phyloP scores from a whole-genome alignment of 2,329 filamentous ascomycete species.

The Colletotrichum cereale region DNA sequence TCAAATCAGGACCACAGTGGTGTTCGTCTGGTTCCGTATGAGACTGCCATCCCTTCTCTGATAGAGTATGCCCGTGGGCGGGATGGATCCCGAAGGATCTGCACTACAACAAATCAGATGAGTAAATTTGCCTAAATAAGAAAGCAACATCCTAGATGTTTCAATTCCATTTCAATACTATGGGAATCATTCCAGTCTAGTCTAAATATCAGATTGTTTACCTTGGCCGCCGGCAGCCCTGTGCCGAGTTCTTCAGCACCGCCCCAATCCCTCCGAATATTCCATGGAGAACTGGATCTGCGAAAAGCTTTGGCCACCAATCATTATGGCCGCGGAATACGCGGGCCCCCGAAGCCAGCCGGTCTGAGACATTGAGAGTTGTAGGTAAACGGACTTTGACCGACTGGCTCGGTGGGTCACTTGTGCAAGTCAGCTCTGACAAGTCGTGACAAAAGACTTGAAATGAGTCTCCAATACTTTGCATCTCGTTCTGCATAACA shows the following conservation, averaged over 20 bases:
- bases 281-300: background rate
- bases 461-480: background rate
- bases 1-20: conserved; percentile 3
- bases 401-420: background rate
- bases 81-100: background rate
- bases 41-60: conserved; percentile 28
- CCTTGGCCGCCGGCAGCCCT: conserved; percentile 1
- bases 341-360: background rate
- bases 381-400: background rate
- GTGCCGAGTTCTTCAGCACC: conserved; percentile 17
- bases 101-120: conserved; percentile 16
- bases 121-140: background rate
- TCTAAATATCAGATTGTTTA: conserved; percentile 1
- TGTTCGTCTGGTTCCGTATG: conserved; percentile 32
- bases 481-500: background rate
- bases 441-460: conserved; percentile 8
- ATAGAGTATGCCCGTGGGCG: conserved; percentile 1
- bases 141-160: background rate
- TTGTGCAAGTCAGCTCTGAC: conserved; percentile 13
- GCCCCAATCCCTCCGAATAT: conserved; percentile 16
- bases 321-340: conserved; percentile 10
- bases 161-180: background rate
- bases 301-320: conserved; percentile 5
- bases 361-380: background rate
- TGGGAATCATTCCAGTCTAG: background rate